Evolutionary conservation across 2,329 filamentous ascomycete species (phyloP).

Genomic region (Bimuria novae-zelandiae): DNA sequence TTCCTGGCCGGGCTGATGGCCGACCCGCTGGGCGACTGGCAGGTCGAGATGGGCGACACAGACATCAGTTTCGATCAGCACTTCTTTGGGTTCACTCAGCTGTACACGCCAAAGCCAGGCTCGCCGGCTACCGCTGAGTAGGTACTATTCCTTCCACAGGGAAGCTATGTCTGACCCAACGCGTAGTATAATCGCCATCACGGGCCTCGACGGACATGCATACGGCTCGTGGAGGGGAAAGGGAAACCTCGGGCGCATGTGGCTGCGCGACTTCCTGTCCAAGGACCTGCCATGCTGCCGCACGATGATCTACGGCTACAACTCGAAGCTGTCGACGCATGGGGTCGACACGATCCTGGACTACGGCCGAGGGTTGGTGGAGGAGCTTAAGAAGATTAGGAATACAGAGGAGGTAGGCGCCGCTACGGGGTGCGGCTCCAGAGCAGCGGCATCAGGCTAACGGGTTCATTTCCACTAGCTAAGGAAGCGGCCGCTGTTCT

Average conservation of each 20-base stretch:
- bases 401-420: too few relatives aligned
- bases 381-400: too few relatives aligned
- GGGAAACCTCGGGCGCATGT: slow-evolving; percentile 8
- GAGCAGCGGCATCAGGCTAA: too few relatives aligned
- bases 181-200: slow-evolving; percentile 13
- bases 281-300: too few relatives aligned
- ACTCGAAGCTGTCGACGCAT: too few relatives aligned
- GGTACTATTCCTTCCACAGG: neutral
- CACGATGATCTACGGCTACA: too few relatives aligned
- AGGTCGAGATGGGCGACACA: slow-evolving; percentile 12
- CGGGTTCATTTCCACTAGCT: too few relatives aligned
- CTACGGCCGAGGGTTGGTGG: too few relatives aligned
- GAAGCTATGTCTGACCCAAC: neutral
- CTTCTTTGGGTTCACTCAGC: slow-evolving; percentile 34
- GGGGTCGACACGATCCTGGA: too few relatives aligned
- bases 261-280: too few relatives aligned
- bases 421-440: too few relatives aligned
- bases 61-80: slow-evolving; percentile 24
- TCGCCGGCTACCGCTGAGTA: slow-evolving; percentile 11
- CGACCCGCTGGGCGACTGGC: slow-evolving; percentile 10
- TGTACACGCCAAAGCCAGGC: slow-evolving; percentile 20
- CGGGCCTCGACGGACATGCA: slow-evolving; percentile 12
- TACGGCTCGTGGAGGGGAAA: slow-evolving; percentile 14
- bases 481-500: too few relatives aligned
- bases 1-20: slow-evolving; percentile 13